A percentile compares a stretch with the other conserved stretches of the same genome.
phyloP scores from a whole-genome alignment of 2,329 filamentous ascomycete species.

The Exophiala lecanii-corni region DNA sequence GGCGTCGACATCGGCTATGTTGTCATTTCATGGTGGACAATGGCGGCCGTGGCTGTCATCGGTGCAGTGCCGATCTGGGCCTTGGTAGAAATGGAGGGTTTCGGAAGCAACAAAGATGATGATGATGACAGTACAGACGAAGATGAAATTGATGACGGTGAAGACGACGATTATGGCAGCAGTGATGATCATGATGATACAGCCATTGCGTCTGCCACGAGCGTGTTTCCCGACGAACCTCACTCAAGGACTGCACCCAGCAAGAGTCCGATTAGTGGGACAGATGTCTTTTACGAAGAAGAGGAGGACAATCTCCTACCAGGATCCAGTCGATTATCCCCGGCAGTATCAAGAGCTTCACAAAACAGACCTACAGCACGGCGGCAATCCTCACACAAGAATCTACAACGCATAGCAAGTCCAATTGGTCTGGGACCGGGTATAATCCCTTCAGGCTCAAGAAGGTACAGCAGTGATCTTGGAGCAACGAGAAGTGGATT shows the following conservation, averaged over 20 bases:
- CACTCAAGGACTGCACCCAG: background rate
- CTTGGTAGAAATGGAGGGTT: slow-evolving; percentile 68
- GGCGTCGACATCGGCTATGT: slow-evolving; percentile 73
- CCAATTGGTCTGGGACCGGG: slow-evolving; percentile 26
- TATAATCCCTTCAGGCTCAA: slow-evolving; percentile 19
- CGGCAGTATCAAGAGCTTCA: slow-evolving; percentile 8
- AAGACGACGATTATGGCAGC: slow-evolving; percentile 9
- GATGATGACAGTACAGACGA: slow-evolving; percentile 26
- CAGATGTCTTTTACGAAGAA: slow-evolving; percentile 15
- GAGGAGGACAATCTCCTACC: slow-evolving; percentile 13
- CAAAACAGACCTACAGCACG: slow-evolving; percentile 3
- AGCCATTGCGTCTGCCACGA: background rate
- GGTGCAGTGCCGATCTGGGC: slow-evolving; percentile 70
- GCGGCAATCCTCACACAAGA: slow-evolving; percentile 12
- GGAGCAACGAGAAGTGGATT: slow-evolving; percentile 27
- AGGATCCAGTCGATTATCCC: slow-evolving; percentile 9
- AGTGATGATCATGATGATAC: background rate
- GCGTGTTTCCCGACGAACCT: background rate
- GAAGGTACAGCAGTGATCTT: slow-evolving; percentile 29
- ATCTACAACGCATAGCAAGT: slow-evolving; percentile 24
- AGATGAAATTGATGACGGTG: slow-evolving; percentile 16
- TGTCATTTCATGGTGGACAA: slow-evolving; percentile 74
- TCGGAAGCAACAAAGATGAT: slow-evolving; percentile 41
- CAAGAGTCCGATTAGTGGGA: background rate
- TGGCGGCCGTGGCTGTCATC: slow-evolving; percentile 59